Percentiles rank a stretch among this genome's conserved stretches.
Evolutionary conservation across 345 rosid genomes (phyloP).

Genomic region (Syzygium grande): DNA sequence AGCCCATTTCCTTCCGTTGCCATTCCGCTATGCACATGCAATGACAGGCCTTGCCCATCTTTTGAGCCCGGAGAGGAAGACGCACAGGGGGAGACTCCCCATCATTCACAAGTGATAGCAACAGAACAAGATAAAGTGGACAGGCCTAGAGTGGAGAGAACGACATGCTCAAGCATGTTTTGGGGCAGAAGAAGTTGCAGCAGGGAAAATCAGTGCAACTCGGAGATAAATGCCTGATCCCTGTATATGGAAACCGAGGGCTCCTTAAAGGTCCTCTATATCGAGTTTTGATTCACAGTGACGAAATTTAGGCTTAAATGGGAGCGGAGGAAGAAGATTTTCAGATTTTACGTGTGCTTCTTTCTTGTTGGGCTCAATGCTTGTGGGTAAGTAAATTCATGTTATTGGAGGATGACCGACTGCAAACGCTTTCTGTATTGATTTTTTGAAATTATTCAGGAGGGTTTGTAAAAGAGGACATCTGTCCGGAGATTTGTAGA

Average conservation of each 20-base stretch:
- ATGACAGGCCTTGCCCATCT: constrained; percentile 73
- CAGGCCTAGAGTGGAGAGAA: constrained; percentile 70
- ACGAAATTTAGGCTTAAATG: background rate
- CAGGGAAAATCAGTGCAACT: constrained; percentile 96
- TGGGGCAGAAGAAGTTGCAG: constrained; percentile 99
- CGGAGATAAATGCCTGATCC: constrained; percentile 82
- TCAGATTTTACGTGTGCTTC: background rate
- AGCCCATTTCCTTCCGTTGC: constrained; percentile 91
- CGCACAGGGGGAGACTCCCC: constrained; percentile 37
- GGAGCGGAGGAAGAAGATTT: background rate
- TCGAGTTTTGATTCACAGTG: background rate
- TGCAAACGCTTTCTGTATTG: background rate
- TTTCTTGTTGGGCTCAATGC: background rate
- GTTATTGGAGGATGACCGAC: background rate
- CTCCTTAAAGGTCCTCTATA: background rate
- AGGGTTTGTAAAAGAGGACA: background rate
- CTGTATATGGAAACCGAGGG: background rate
- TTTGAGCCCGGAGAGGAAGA: constrained; percentile 58
- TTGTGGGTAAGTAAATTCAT: background rate
- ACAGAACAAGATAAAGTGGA: constrained; percentile 63
- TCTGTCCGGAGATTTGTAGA: background rate
- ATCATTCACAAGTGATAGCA: constrained; percentile 23
- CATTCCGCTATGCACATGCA: constrained; percentile 84
- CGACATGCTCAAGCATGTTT: constrained; percentile 89
- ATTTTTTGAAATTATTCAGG: background rate